A percentile compares a stretch with the other conserved stretches of the same genome.
These are phyloP conservation scores for Trichoderma citrinoviride DNA, from an alignment of 2,329 filamentous ascomycete species.

Conservation along the genomic window DNA sequence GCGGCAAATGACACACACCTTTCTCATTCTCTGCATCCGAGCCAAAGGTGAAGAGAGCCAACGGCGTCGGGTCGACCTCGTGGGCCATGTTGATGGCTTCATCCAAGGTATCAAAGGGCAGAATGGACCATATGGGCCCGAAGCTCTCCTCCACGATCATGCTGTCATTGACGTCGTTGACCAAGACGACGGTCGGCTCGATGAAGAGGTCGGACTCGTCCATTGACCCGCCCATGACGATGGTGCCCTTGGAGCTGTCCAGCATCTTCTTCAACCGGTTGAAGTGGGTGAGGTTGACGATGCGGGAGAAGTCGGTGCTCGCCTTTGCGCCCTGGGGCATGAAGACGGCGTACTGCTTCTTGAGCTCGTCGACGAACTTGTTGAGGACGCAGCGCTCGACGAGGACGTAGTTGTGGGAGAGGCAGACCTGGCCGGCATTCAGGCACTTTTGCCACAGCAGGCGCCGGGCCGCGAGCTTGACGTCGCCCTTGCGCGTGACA, in stretches of 20 bases:
- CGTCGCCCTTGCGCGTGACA: conserved; percentile 77
- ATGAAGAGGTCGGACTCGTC: conserved; percentile 81
- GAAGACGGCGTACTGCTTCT: conserved; percentile 69
- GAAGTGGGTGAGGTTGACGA: conserved; percentile 79
- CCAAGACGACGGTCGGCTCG: conserved; percentile 87
- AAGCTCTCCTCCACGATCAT: conserved; percentile 85
- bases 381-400: conserved; percentile 72
- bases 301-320: conserved; percentile 75
- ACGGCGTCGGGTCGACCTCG: conserved; percentile 74
- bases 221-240: conserved; percentile 80
- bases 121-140: conserved; percentile 83
- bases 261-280: conserved; percentile 85
- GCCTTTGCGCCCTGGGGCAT: conserved; percentile 77
- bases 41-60: conserved; percentile 84
- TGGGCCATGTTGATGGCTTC: conserved; percentile 82
- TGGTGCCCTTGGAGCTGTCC: conserved; percentile 77
- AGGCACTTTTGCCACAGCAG: conserved; percentile 85
- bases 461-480: conserved; percentile 75
- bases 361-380: conserved; percentile 71
- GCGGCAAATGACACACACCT: conserved; percentile 47
- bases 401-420: conserved; percentile 89
- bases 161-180: conserved; percentile 68
- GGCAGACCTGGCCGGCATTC: conserved; percentile 87
- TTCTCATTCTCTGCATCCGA: conserved; percentile 73
- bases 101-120: conserved; percentile 76